phyloP scores from a whole-genome alignment of 768 basidiomycete genomes.

The Amanita molliuscula region DNA sequence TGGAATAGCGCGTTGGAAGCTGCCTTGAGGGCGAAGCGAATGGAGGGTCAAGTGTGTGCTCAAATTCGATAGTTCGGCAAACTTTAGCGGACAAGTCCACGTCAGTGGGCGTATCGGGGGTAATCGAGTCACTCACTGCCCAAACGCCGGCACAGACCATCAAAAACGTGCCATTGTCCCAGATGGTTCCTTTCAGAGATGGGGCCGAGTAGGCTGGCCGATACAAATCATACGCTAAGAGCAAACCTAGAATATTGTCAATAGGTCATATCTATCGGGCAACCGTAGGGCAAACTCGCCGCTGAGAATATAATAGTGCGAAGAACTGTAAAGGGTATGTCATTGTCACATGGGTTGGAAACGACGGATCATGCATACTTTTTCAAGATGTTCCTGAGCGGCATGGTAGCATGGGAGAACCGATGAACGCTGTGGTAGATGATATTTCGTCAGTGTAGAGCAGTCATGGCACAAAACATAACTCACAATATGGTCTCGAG shows the following conservation, averaged over 20 bases:
- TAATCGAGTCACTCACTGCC: conserved; percentile 44
- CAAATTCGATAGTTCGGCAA: conserved; percentile 78
- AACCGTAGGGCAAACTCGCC: conserved; percentile 22
- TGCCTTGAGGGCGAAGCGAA: conserved; percentile 71
- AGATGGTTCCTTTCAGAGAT: conserved; percentile 48
- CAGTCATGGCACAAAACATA: not conserved
- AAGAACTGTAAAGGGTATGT: conserved; percentile 44
- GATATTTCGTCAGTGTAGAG: not conserved
- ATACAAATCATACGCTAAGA: conserved; percentile 76
- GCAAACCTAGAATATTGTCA: conserved; percentile 36
- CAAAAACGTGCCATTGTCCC: conserved; percentile 60
- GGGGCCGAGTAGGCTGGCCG: conserved; percentile 64
- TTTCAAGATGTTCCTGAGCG: conserved; percentile 72
- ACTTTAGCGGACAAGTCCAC: conserved; percentile 33
- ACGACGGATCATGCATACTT: conserved; percentile 45
- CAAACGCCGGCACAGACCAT: conserved; percentile 56
- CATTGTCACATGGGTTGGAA: not conserved
- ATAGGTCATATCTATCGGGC: not conserved
- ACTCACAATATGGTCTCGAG: conserved; percentile 83
- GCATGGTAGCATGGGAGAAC: conserved; percentile 95
- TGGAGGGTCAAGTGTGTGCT: conserved; percentile 76
- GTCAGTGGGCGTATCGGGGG: not conserved
- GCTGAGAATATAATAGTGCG: conserved; percentile 79
- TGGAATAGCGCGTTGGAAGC: conserved; percentile 76
- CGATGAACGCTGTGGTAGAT: conserved; percentile 62